These are phyloP conservation scores for Nephelium lappaceum DNA, from an alignment of 345 rosid species.

Conservation along the genomic window DNA sequence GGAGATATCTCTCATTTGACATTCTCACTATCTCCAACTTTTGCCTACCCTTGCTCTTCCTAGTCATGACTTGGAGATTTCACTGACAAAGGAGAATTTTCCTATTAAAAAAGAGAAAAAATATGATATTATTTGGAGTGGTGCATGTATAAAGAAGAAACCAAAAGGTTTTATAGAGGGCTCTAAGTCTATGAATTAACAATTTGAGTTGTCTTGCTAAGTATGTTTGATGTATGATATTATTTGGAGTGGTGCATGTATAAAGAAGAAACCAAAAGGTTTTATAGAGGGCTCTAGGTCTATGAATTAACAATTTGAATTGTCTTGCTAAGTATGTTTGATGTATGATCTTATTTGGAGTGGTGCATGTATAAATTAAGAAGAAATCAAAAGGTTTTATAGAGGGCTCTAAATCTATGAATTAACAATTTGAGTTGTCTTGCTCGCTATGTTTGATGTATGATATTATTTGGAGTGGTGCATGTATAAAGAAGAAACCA, in stretches of 20 bases:
- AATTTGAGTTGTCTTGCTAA: constrained; percentile 10
- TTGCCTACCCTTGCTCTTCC: constrained; percentile 37
- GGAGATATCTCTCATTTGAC: constrained; percentile 34
- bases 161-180: constrained; percentile 10
- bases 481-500: not conserved
- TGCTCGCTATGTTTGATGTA: not conserved
- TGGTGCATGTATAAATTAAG: not conserved
- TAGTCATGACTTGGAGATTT: constrained; percentile 16
- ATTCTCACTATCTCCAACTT: constrained; percentile 43
- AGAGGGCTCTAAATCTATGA: not conserved
- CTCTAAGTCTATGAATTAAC: not conserved
- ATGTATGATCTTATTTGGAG: not conserved
- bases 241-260: not conserved
- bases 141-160: not conserved
- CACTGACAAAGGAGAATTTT: not conserved
- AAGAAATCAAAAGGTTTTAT: not conserved
- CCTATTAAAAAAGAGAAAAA: not conserved
- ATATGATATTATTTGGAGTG: not conserved
- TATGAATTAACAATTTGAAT: not conserved
- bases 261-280: not conserved
- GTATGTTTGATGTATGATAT: not conserved
- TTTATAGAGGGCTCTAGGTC: constrained; percentile 13
- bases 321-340: constrained; percentile 4
- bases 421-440: constrained; percentile 12
- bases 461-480: not conserved